phyloP scores from a whole-genome alignment of 1,139 yeast genomes.

The Debaryomyces robertsiae region DNA sequence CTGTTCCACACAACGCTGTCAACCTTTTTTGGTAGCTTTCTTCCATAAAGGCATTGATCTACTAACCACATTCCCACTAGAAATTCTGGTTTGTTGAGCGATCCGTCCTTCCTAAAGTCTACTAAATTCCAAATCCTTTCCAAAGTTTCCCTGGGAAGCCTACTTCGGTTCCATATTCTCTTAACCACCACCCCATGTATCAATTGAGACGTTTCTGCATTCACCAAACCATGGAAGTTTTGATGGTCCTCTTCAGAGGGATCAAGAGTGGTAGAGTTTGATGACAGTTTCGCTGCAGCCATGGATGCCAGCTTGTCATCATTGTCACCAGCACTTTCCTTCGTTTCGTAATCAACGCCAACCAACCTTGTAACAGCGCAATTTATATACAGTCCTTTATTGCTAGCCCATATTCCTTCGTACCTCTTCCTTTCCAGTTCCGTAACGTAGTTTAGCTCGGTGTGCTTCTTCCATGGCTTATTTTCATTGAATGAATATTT shows the following conservation, averaged over 20 bases:
- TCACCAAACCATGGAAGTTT: conserved; percentile 35
- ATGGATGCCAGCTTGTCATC: conserved; percentile 14
- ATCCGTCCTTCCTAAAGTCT: conserved; percentile 75
- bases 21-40: conserved; percentile 75
- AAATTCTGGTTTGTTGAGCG: conserved; percentile 77
- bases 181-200: conserved; percentile 72
- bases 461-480: conserved; percentile 94
- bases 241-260: conserved; percentile 21
- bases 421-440: conserved; percentile 82
- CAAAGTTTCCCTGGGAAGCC: conserved; percentile 64
- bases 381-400: conserved; percentile 65
- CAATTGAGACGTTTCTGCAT: conserved; percentile 39
- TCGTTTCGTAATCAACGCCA: conserved; percentile 35
- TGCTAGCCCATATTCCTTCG: conserved; percentile 93
- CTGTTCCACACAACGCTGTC: conserved; percentile 67
- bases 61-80: conserved; percentile 95
- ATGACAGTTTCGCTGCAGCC: conserved; percentile 23
- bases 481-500: conserved; percentile 73
- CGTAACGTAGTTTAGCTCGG: conserved; percentile 58
- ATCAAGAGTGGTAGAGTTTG: conserved; percentile 24
- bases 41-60: conserved; percentile 92
- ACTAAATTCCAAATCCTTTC: conserved; percentile 78
- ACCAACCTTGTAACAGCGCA: conserved; percentile 36
- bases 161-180: conserved; percentile 78
- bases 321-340: conserved; percentile 11